phyloP scores from a whole-genome alignment of 441 rosid genomes.

The Croton setiger region DNA sequence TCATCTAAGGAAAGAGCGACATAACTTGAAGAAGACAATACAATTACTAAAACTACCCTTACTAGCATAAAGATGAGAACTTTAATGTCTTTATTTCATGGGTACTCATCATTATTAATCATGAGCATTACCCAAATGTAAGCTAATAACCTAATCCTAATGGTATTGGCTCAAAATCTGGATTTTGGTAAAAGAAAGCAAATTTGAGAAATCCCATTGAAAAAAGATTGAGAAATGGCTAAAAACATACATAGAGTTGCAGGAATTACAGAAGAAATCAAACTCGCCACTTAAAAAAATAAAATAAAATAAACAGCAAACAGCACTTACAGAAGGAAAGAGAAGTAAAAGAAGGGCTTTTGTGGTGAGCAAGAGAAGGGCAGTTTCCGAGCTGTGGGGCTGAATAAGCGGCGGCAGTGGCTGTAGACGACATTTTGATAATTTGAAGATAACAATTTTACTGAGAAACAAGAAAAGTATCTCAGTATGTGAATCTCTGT shows the following conservation, averaged over 20 bases:
- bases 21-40: too few species aligned
- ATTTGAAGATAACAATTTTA: not conserved
- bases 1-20: not conserved
- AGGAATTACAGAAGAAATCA: not conserved
- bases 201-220: slow-evolving; percentile 1
- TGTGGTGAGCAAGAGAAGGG: not conserved
- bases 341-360: slow-evolving; percentile 8
- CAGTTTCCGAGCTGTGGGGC: slow-evolving; percentile 5
- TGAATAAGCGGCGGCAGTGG: slow-evolving; percentile 1
- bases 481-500: too few species aligned
- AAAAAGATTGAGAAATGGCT: not conserved
- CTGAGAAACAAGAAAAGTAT: too few species aligned
- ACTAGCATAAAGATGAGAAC: not conserved
- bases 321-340: slow-evolving; percentile 25
- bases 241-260: not conserved
- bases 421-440: slow-evolving; percentile 1
- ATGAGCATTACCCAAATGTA: not conserved
- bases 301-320: not conserved
- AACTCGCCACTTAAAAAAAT: not conserved
- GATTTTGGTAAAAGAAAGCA: not conserved
- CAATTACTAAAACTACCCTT: not conserved
- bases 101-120: not conserved
- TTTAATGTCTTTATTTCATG: not conserved
- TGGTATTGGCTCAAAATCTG: not conserved
- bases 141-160: not conserved